Evolutionary conservation across 805 yeast genomes (phyloP), one percentile per base, ranked within the genome.

Genomic region (Suhomyces vadensis): DNA sequence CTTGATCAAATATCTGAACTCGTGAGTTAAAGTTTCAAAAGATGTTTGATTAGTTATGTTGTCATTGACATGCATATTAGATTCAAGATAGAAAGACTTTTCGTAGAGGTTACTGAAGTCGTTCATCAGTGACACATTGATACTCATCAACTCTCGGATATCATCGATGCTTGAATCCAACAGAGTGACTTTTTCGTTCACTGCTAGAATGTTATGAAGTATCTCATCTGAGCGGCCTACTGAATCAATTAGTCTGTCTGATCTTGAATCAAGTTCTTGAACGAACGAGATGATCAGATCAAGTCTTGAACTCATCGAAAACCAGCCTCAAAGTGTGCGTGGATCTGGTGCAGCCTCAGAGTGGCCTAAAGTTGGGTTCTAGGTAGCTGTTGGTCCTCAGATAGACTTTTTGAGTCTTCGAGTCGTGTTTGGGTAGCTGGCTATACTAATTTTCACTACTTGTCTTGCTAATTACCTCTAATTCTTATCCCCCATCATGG

Each of bases 31-130:
- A 36, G 56, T 64, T 36, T 57, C 60, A 46, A 61, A 62, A 4
- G 64, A 55, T 16, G 63, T 58, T 37, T 56, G 61, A 48, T 64
- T 67, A 42, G 73, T 64, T 24, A 58, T 44, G 13, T 35, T 31
- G 50, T 70, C 75, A 42, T 67, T 68, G 17, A 53, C 26, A 23
- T 50, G 54, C 38, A 69, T 40, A 44, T 57, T 63, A 10, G 67
- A 57, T 49, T 71, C 75, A 25, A 71, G 56, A 41, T 61, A 59
- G 41, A 57, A 57, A 4, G 66, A 52, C 53, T 61, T 66, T 35
- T 63, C 67, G 29, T 59, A 52, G 31, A 71, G 57, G 17, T 57
- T 61, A 47, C 60, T 56, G 44, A 67, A 58, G 35, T 61, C 62
- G 22, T 39, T 52, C 31, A 63, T 46, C 35, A 50, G 56, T 19